Base-by-base conservation (phyloP, 2,329 filamentous ascomycete genomes). In the Fusarium ambrosium region DNA sequence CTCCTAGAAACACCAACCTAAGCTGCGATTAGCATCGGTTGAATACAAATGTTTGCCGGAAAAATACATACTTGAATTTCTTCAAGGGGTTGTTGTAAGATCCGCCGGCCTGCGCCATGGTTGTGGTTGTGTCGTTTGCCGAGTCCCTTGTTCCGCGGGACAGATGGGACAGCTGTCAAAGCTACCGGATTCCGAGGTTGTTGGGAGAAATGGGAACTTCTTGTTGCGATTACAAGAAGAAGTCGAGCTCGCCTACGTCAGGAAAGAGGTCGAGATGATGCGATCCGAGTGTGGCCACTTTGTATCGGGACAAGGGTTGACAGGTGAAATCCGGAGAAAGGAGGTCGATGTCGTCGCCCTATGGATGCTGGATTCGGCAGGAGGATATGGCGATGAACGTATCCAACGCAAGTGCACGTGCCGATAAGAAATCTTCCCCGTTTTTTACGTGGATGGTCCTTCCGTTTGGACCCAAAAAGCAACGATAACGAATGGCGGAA, bases 71-170 rank as follows among this genome's bases (percentile, higher is more conserved):
- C 95, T 99, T 99, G 93, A 98, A 99, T 87, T 99, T 99, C 94
- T 99, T 99, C 87, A 99, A 89, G 81, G 97, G 97, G 89, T 98
- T 98, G 85, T 97, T 98, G 89, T 98, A 99, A 76, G 94, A 94
- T 85, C 93, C 94, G 81, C 92, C 92, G 73, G 87, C 85, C 86
- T 95, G 92, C 85, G 95, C 94, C 95, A 98, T 98, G 83, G 83
- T 90, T 78, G 75, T 72, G 69, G 75, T 76, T 72, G 64, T 71
- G 62, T 73, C 62, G 70, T 72, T 62, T 73, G 71, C 65, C 48
- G 39, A 48, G 62, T 55, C 64, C 64, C 36, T 67, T 37, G 69
- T 24, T 62, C 55, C 55, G 69, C 59, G 65, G 64, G 67, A 78
- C 58, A 63, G 59, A 76, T 71, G 64, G 73, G 75, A 78, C 75